phyloP scores from a whole-genome alignment of 768 basidiomycete species.

The Leucogyrophana mollusca region DNA sequence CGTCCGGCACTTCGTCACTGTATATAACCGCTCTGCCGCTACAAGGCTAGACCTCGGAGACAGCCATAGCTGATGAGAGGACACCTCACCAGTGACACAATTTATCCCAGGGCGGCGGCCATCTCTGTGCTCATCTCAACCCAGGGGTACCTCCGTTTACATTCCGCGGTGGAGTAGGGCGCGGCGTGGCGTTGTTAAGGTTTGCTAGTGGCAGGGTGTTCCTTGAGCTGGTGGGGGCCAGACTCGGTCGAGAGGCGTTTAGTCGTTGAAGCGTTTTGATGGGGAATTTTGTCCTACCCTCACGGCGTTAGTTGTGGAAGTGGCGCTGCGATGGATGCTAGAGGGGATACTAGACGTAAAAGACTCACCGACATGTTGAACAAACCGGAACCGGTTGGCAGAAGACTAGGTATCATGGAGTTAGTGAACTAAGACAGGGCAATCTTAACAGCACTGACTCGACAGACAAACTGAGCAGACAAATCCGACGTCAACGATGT shows the following conservation, averaged over 20 bases:
- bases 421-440: slow-evolving; percentile 6
- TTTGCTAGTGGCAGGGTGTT: slow-evolving; percentile 31
- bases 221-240: slow-evolving; percentile 26
- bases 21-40: slow-evolving; percentile 58
- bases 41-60: slow-evolving; percentile 12
- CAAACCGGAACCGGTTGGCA: slow-evolving; percentile 93
- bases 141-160: slow-evolving; percentile 18
- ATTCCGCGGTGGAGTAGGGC: slow-evolving; percentile 12
- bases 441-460: slow-evolving; percentile 52
- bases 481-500: slow-evolving; percentile 93
- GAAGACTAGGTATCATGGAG: slow-evolving; percentile 59
- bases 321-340: slow-evolving; percentile 1
- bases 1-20: slow-evolving; percentile 36
- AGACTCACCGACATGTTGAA: slow-evolving; percentile 83
- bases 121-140: too few relatives aligned
- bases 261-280: slow-evolving; percentile 87
- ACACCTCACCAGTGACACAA: too few relatives aligned
- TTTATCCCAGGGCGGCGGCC: too few relatives aligned
- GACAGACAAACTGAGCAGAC: slow-evolving; percentile 99
- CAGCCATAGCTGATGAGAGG: too few relatives aligned
- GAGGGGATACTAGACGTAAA: slow-evolving; percentile 6
- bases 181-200: slow-evolving; percentile 29
- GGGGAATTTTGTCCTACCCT: slow-evolving; percentile 85
- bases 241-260: slow-evolving; percentile 54
- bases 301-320: background rate